Evolutionary conservation across 352 stramenopile genomes (phyloP), one percentile per base, ranked within the genome.

Genomic region (Hyaloperonospora brassicae): DNA sequence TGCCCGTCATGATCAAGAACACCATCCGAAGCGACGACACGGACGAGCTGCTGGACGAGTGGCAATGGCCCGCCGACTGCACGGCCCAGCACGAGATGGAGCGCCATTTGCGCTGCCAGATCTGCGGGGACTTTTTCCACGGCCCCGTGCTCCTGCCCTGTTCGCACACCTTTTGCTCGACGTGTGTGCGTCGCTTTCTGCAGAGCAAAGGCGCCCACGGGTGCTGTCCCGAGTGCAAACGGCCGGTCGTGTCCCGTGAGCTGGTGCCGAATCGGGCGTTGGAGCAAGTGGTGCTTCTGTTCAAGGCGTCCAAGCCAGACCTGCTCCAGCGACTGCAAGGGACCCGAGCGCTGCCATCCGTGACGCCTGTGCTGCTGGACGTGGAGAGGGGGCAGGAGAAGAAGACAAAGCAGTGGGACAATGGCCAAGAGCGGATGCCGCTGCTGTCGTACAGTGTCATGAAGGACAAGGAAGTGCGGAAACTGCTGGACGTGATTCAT

Each of bases 371-470:
- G 4, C 4, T 34, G 10, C 64, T 47, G 17, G 64, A 52, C 14
- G 55, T 50, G 27, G 57, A 67, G 50, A 66, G 53, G 13, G 52
- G 53, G 2, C 59, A 55, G 38, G 50, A 3, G 13, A 64, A 59
- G 43, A 66, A 61, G 51, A 30, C 17, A 2, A 68, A 56, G 45
- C 47, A 68, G n/a, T 11, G 4, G 34, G 59, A 77, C 35, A 74
- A 68, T 2, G 39, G 21, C 8, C 63, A 67, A 12, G 74, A 87
- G 47, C 75, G 77, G 5, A 63, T 93, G 66, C 74, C 80, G 24
- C 65, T 89, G n/a, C 47, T 91, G 46, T 90, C 79, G 8, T 93
- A 93, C 67, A 90, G 64, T 55, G 68, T 91, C 53, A 91, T 93
- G 83, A 79, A 86, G 35, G 83, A 93, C 53, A 91, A 89, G 56